These are phyloP conservation scores for Cryphonectria radicalis DNA, from an alignment of 2,329 filamentous ascomycete genomes.

Conservation along the genomic window DNA sequence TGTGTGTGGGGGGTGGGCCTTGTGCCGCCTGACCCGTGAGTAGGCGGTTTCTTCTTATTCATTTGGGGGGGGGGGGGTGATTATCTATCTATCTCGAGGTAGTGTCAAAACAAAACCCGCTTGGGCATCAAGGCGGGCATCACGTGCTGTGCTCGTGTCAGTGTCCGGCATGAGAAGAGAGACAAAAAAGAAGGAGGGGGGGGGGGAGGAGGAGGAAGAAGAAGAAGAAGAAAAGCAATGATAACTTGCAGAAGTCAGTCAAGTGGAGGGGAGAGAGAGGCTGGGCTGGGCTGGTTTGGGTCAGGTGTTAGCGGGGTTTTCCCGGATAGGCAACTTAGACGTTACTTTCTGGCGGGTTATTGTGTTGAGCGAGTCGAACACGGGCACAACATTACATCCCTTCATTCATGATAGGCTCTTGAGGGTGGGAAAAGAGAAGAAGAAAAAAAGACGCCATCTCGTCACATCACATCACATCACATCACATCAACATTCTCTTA, in stretches of 20 bases:
- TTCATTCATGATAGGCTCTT: neutral
- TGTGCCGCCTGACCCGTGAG: neutral
- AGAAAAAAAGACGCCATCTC: neutral
- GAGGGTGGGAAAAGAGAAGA: too few relatives aligned
- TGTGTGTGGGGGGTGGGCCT: neutral
- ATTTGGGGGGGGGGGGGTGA: neutral
- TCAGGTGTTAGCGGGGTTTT: neutral
- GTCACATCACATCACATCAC: neutral
- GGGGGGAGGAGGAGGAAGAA: neutral
- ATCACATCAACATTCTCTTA: neutral
- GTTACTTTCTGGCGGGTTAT: neutral
- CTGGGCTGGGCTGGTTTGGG: neutral
- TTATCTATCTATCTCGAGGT: neutral
- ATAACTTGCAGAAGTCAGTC: neutral
- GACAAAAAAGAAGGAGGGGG: too few relatives aligned
- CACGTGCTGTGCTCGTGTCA: neutral
- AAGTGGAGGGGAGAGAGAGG: neutral
- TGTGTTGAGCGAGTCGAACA: neutral
- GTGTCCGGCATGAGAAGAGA: neutral
- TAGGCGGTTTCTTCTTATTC: neutral
- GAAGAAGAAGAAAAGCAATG: neutral
- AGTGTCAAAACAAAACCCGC: neutral
- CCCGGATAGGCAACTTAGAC: conserved; percentile 2
- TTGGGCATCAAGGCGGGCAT: neutral
- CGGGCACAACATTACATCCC: neutral